Evolutionary conservation across 2,329 filamentous ascomycete genomes (phyloP), one percentile per base, ranked within the genome.

Genomic region (Aspergillus sp.): DNA sequence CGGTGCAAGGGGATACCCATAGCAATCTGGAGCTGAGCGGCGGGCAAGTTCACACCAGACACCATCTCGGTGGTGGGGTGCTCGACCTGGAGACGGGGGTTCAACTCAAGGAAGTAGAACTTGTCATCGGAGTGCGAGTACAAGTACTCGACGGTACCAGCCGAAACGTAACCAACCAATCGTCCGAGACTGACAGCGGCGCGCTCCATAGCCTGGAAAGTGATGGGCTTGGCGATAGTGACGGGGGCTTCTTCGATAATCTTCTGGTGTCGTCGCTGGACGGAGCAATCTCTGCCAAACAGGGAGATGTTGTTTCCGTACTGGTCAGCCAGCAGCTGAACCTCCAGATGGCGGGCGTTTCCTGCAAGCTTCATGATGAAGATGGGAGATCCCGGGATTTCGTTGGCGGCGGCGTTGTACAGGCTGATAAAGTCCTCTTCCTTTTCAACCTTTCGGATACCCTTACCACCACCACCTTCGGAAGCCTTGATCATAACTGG

Each of bases 401-500:
- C 94, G 68, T 86, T 95, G 5, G 93, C 90, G 19, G 94, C 93
- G 37, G 91, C 93, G 70, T 94, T 93, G 79, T 97, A 98, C 37
- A 97, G 77, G 56, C 78, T 76, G 64, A 86, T 78, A 60, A 98
- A 98, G 51, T 86, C 83, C 34, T 91, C 85, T 66, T 95, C 90
- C 49, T 77, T 77, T 49, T 88, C 77, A 55, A 93, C 93, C 74
- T 97, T 96, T 66, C 94, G 89, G 65, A 98, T 98, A 79, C 93
- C 93, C 77, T 98, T 98, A 66, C 93, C 93, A 74, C 93, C 93
- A 74, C 93, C 93, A 73, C 93, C 93, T 76, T 98, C 93, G 3
- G 93, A 97, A n/a, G 93, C 93, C 78, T 98, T 98, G 69, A 98
- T 89, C 93, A 98, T 98, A 76, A 98, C 87, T 11, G 93, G 93